These are phyloP conservation scores for Saturnispora diversa DNA, from an alignment of 805 yeast species.

Conservation along the genomic window DNA sequence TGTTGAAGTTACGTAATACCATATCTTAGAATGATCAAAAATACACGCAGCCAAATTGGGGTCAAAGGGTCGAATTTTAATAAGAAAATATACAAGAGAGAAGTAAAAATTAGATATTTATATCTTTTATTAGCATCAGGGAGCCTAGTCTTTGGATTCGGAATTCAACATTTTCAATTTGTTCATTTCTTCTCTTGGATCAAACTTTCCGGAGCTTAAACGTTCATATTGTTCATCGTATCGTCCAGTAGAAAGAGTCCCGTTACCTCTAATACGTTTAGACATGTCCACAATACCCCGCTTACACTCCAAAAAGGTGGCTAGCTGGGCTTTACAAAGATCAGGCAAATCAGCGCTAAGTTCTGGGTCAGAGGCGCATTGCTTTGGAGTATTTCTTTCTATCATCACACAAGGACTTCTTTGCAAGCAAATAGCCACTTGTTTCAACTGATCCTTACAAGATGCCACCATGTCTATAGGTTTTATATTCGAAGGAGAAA, in stretches of 20 bases:
- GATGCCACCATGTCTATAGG: conserved; percentile 48
- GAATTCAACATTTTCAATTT: conserved; percentile 60
- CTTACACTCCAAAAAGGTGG: conserved; percentile 83
- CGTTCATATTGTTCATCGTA: conserved; percentile 83
- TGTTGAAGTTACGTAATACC: background rate
- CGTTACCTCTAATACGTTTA: conserved; percentile 88
- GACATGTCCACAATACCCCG: conserved; percentile 88
- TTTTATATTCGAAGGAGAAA: background rate
- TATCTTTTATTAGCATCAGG: no score
- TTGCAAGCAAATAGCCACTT: conserved; percentile 93
- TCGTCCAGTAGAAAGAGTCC: conserved; percentile 85
- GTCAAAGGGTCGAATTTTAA: no score
- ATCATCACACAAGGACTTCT: conserved; percentile 94
- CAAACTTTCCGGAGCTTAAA: conserved; percentile 71
- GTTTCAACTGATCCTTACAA: conserved; percentile 89
- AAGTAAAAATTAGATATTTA: background rate
- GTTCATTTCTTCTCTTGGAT: conserved; percentile 71
- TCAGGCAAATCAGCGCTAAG: conserved; percentile 74
- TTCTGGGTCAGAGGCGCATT: conserved; percentile 77
- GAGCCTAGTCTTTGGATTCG: conserved; percentile 16
- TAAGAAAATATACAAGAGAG: no score
- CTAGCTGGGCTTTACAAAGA: conserved; percentile 74
- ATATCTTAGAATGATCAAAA: no score
- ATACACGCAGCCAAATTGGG: no score
- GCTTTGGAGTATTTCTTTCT: conserved; percentile 81